Base-by-base conservation (phyloP, 1,284 basidiomycete genomes). In the Takashimella tepidaria region DNA sequence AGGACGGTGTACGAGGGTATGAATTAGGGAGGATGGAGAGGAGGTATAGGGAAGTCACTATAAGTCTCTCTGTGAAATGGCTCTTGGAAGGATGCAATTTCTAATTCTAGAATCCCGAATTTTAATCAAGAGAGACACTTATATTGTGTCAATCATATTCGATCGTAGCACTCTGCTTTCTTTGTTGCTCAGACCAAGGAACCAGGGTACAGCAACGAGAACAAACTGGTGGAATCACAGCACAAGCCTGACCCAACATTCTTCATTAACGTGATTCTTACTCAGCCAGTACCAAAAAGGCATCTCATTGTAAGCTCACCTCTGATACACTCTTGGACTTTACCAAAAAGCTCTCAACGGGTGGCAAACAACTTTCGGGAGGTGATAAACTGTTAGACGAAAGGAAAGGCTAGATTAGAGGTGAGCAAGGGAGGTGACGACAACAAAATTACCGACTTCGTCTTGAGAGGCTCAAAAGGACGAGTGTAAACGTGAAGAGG, bases 241-340 rank as follows among this genome's bases (percentile, higher is more conserved):
- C 56, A n/a, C 57, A 10, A 59, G 50, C 5, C 48, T 41, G 20
- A 54, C 13, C 2, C 54, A 51, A 16, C 24, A 10, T 2, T 51
- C 41, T 2, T 16, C 22, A n/a, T 42, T 20, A 2, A 59, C 54
- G 3, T 54, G 54, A 19, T 59, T 52, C 13, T 47, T 54, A 16
- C 43, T 47, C 41, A 56, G 0, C 57, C 57, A 13, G 57, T 54
- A 1, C 57, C 57, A n/a, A 54, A 51, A 45, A 54, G 57, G 13
- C 56, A 42, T 20, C 56, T 47, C 8, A 59, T 41, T 5, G 31
- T 19, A 23, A 43, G 43, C 2, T 51, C 41, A 3, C 51, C 41
- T 5, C 19, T 13, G 13, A 55, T 21, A 53, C 56, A 55, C 3
- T 40, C 23, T 4, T 19, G 2, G 5, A 57, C 55, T 1, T 26